Base-by-base conservation (phyloP, 768 basidiomycete species). In the Rhizopogon roseolus region DNA sequence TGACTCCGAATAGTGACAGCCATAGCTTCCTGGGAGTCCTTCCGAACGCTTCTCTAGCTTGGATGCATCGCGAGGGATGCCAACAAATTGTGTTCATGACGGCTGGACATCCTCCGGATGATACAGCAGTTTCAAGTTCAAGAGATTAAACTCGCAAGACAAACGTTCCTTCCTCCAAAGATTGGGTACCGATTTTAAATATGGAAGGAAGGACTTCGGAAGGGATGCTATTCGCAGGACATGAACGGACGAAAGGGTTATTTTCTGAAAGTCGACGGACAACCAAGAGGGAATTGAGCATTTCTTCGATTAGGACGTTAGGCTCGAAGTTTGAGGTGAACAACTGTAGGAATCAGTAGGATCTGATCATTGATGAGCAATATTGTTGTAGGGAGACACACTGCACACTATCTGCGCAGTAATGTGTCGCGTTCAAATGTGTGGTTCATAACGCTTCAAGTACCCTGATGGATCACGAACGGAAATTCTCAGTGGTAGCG, bases 21-120 rank as follows among this genome's bases (percentile, higher is more conserved):
- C 60, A 25, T 61, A 48, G 43, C 65, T 50, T 22, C 53, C 56
- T 6, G 57, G 49, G 9, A 54, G 53, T 10, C 60, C 56, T 37
- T 59, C 61, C 16, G 54, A 46, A 41, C 54, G 28, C 77, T 64
- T 73, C 29, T 73, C 65, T 8, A 90, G 75, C 38, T 78, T 68
- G 3, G 86, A 80, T 4, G 83, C 84, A 25, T 66, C 60, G 10
- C 67, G 64, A 38, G 90, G 63, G 17, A 87, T 81, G 29, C 74
- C 62, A 27, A 67, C 61, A 57, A 90, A 84, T 13, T 77, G 73
- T 9, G 60, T 54, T 66, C 77, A 86, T 4, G 77, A 73, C 2
- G 86, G 88, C 11, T 85, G 80, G 11, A 84, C 84, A 61, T 86
- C 81, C 28, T 76, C 72, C 7, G 76, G 65, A 59, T 87, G 86